Base-by-base conservation (phyloP, 2,329 filamentous ascomycete genomes). In the Gaeumannomyces sp. region DNA sequence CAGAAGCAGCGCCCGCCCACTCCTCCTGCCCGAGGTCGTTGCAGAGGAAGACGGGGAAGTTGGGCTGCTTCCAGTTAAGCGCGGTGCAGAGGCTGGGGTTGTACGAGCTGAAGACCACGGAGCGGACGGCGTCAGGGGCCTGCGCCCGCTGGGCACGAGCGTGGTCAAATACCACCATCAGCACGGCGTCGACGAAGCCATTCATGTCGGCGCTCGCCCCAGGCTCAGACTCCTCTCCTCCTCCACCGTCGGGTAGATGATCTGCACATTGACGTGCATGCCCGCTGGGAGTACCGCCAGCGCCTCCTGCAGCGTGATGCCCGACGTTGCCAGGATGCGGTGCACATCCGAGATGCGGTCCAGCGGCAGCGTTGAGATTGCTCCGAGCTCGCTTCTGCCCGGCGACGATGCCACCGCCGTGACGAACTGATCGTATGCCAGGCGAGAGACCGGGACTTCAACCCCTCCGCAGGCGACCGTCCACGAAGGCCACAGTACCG, bases 61-160 rank as follows among this genome's bases (percentile, higher is more conserved):
- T 99, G 2, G 95, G 95, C 76, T 99, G 95, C 76, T 99, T 99
- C 95, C 95, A 99, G 77, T 99, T 99, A 71, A 99, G 79, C 6
- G 94, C 93, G 22, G 92, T 96, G 77, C 95, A 99, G 27, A 98
- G 85, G 68, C 89, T 90, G 16, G 91, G 83, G 73, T 96, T 97
- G 76, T 94, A 97, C 28, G 92, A 96, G 71, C 92, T 96, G 75
- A 99, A 97, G 14, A 97, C 92, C 63, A 99, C 89, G 16, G 92
- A 96, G 57, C 93, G 84, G 70, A 95, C 88, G 22, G 88, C 86
- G 64, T 92, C 88, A 11, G 91, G 87, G 1, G 86, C 87, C 67
- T 76, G 92, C 68, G 71, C 84, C 70, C 85, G 79, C 72, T 87
- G 85, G 1, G 80, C 79, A 59, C 94, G 86, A 2, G 93, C 93